Base-by-base conservation (phyloP, 2,329 filamentous ascomycete species). In the Xylaria arbuscula region DNA sequence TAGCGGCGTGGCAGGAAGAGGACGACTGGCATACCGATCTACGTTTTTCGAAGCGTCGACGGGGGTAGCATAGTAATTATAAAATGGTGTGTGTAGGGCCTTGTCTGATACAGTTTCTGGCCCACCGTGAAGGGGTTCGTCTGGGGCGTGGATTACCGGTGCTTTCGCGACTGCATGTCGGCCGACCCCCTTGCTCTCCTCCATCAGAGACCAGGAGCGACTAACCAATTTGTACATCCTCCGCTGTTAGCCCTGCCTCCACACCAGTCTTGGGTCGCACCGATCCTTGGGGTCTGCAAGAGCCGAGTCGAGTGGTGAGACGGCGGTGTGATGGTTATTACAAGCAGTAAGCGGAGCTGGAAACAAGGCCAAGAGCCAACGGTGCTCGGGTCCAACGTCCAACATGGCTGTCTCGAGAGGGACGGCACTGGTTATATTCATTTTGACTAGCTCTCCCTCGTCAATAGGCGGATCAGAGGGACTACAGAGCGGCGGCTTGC, bases 91-190 rank as follows among this genome's bases (percentile, higher is more conserved):
- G 71, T 51, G 74, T 73, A 74, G 66, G 70, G 70, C 66, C 67
- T 62, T 70, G 76, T 78, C 76, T 77, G 77, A 76, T 73, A 77
- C 75, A 78, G 42, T 58, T 65, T 72, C 72, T 70, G 63, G 76
- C 74, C 72, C 64, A 62, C 65, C 69, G 61, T 67, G 73, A 70
- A 74, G 71, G 73, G 73, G 73, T 70, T 72, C 70, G 64, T 70
- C 74, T 66, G 71, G 76, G 73, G 74, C 71, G 66, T 76, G 74
- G 74, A 73, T 76, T 66, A 72, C 74, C 73, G 73, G 73, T 68
- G 66, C 73, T 66, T 72, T 72, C 67, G 72, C 65, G 62, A 65
- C 67, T 75, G 73, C 75, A 75, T 73, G 68, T 72, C 64, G 63
- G 54, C 59, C 45, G 11, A n/a, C 56, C 22, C 59, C 64, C 55